Evolutionary conservation across 176 grass and related monocot species (phyloP), one percentile per base, ranked within the genome.

Genomic region (Puccinellia tenuiflora): DNA sequence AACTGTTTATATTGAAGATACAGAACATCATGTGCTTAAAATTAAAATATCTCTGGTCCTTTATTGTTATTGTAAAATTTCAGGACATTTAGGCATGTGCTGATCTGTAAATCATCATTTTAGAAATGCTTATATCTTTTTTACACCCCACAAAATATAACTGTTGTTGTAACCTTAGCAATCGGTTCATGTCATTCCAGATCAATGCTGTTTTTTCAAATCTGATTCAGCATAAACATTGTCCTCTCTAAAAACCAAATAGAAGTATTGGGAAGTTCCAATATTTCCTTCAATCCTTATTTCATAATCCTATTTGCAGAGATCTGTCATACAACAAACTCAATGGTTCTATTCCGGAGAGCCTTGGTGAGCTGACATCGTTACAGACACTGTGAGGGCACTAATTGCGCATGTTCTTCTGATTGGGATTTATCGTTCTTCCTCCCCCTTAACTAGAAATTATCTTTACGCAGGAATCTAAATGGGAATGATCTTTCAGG

Each of bases 331-430:
- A 85, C 81, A 99, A 99, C 12, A 88, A 96, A 77, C 77, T 99
- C 24, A 99, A 99, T 87, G 96, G 93, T 76, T 92, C 91, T 61
- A 96, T 99, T 92, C 96, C 96, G 42, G 91, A 96, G 45, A 92
- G 83, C 76, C 91, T 99, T 62, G 96, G 96, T 50, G 73, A 85
- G 81, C 74, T 99, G 54, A 75, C 79, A 43, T 85, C 67, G 1
- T 87, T 99, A 68, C 87, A 92, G 61, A 96, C 62, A 89, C 74
- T 99, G 96, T 99, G 75, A 92, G 92, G 70, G 56, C 46, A 77
- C 37, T 83, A 45, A 20, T 66, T 89, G 50, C 30, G 26, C 56
- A 66, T 86, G 39, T 79, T 75, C 31, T 75, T 75, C n/a, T 28
- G 60, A 79, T 87, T 86, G 75, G 43, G 25, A 65, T 74, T 55